Evolutionary conservation across 1,139 yeast species (phyloP).

Genomic region (Candida glucosophila): DNA sequence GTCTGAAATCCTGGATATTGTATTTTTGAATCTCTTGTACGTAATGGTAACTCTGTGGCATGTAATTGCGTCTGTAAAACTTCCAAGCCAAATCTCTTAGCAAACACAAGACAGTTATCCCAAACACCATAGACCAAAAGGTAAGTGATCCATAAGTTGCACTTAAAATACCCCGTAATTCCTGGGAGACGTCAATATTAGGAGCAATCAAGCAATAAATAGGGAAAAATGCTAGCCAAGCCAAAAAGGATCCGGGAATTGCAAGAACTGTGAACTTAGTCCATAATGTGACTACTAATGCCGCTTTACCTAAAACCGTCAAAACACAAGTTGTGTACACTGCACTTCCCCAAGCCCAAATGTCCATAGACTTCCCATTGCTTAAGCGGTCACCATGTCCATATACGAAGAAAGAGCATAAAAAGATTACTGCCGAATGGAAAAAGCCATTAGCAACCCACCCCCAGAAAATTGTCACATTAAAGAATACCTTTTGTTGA

Average conservation of each 20-base stretch:
- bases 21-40: slow-evolving; percentile 96
- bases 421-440: slow-evolving; percentile 80
- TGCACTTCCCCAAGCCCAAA: slow-evolving; percentile 95
- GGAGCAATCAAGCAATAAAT: slow-evolving; percentile 85
- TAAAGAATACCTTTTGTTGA: slow-evolving; percentile 80
- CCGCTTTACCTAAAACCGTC: slow-evolving; percentile 93
- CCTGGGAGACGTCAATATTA: slow-evolving; percentile 68
- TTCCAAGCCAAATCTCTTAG: slow-evolving; percentile 91
- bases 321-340: slow-evolving; percentile 80
- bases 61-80: slow-evolving; percentile 83
- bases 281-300: slow-evolving; percentile 87
- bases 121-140: slow-evolving; percentile 79
- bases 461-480: slow-evolving; percentile 90
- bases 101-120: slow-evolving; percentile 70
- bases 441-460: slow-evolving; percentile 95
- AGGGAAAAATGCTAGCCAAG: slow-evolving; percentile 87
- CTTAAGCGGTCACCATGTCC: slow-evolving; percentile 57
- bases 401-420: slow-evolving; percentile 66
- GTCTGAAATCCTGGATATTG: slow-evolving; percentile 88
- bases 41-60: slow-evolving; percentile 86
- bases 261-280: slow-evolving; percentile 87
- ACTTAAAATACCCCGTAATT: slow-evolving; percentile 71
- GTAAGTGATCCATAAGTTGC: slow-evolving; percentile 70
- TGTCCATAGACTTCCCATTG: slow-evolving; percentile 71
- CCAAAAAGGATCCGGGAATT: slow-evolving; percentile 83